Evolutionary conservation across 2,329 filamentous ascomycete species (phyloP), one percentile per base, ranked within the genome.

Genomic region (Aspergillus flavus): DNA sequence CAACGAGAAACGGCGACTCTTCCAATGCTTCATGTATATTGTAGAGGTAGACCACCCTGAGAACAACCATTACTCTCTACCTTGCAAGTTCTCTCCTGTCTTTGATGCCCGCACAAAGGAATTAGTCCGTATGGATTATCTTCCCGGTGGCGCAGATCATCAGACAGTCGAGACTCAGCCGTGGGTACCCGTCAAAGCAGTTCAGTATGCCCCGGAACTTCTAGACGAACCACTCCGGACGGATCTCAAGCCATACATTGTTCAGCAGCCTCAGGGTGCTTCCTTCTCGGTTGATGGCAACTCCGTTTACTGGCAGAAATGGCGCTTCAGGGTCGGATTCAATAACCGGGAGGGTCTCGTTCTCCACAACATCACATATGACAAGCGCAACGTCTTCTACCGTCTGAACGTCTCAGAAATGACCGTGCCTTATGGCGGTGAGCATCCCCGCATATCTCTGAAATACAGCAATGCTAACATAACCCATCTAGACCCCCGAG

Each of bases 341-440:
- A 89, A 89, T 68, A 80, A 82, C 58, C 81, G 87, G 12, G 87
- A 91, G 72, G 89, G 89, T 12, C 85, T 89, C 81, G 87, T 91
- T 1, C 78, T 91, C 7, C 88, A 91, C 69, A 86, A 91, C 73
- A 84, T 91, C 39, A 80, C 81, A 36, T 90, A 90, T 68, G 87
- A 86, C 64, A 79, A 82, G 50, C 84, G 89, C n/a, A 86, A 83
- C 65, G 75, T 91, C 1, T 90, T 91, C 76, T 91, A 90, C 75
- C 82, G 89, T 43, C 76, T 91, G 45, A 85, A 87, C 2, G 78
- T 91, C 3, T 88, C 85, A 2, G 89, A 91, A 71, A 91, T 91
- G 86, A 88, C 86, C 63, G 81, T 82, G 46, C 80, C 81, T 5
- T 78, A 78, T 61, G 77, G 77, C 69, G 77, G 77, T 79, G 66